These are phyloP conservation scores for Globisporangium yorkense DNA, from an alignment of 352 stramenopile genomes.

Conservation along the genomic window DNA sequence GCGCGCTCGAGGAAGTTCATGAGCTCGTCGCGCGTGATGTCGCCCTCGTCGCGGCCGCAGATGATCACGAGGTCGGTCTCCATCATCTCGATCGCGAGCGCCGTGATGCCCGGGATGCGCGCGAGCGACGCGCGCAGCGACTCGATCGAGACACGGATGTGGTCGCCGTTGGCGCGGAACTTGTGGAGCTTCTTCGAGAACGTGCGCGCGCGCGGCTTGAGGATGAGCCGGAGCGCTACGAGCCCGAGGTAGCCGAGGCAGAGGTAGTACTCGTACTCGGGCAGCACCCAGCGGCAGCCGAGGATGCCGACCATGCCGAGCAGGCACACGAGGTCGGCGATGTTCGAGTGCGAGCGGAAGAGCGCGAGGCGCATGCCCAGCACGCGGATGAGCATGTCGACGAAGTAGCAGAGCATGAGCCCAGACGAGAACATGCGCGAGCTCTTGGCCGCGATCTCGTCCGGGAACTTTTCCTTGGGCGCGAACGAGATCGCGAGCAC, in stretches of 20 bases:
- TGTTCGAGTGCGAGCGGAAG: constrained; percentile 77
- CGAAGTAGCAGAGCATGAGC: constrained; percentile 76
- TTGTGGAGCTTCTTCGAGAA: constrained; percentile 90
- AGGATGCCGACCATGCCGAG: constrained; percentile 55
- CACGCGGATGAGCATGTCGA: constrained; percentile 80
- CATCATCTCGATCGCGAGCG: constrained; percentile 85
- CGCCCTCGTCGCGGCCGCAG: constrained; percentile 74
- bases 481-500: constrained; percentile 77
- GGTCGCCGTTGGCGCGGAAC: constrained; percentile 78
- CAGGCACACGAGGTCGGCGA: constrained; percentile 71
- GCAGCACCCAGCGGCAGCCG: constrained; percentile 43
- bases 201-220: constrained; percentile 75
- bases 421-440: constrained; percentile 72
- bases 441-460: constrained; percentile 56
- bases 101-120: constrained; percentile 77
- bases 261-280: constrained; percentile 62
- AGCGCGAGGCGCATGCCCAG: constrained; percentile 67
- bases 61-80: constrained; percentile 87
- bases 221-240: constrained; percentile 66
- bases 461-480: constrained; percentile 46
- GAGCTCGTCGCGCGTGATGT: constrained; percentile 83
- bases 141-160: constrained; percentile 84
- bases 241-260: constrained; percentile 64
- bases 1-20: constrained; percentile 84
- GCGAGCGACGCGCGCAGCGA: constrained; percentile 71